phyloP scores from a whole-genome alignment of 805 yeast genomes.

The Wickerhamiella bombiphila region DNA sequence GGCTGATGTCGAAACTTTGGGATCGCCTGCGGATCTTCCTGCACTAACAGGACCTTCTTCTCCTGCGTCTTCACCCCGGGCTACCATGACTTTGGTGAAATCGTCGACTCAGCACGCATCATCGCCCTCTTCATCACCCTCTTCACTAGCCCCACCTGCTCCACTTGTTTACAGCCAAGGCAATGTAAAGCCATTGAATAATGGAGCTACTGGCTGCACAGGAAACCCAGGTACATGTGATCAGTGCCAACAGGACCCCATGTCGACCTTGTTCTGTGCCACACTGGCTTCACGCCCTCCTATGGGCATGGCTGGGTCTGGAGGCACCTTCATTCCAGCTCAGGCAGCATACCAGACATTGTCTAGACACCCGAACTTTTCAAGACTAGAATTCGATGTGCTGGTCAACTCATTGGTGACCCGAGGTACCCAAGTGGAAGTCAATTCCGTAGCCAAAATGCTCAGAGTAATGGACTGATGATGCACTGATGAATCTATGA shows the following conservation, averaged over 20 bases:
- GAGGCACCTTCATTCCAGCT: conserved; percentile 56
- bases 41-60: conserved; percentile 11
- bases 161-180: not conserved
- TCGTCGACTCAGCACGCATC: conserved; percentile 2
- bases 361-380: conserved; percentile 65
- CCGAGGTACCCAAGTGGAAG: conserved; percentile 81
- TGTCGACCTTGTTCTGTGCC: conserved; percentile 78
- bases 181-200: not conserved
- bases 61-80: conserved; percentile 3
- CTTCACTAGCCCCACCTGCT: not conserved
- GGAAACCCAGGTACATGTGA: conserved; percentile 80
- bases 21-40: conserved; percentile 13
- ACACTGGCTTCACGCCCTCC: conserved; percentile 45
- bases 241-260: conserved; percentile 74
- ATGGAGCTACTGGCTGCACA: conserved; percentile 36
- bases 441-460: conserved; percentile 76
- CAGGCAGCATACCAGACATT: conserved; percentile 82
- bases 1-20: conserved; percentile 17
- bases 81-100: conserved; percentile 32
- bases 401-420: conserved; percentile 64
- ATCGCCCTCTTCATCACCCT: conserved; percentile 4
- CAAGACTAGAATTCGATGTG: conserved; percentile 55
- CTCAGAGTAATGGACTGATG: conserved; percentile 54
- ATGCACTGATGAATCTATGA: not conserved
- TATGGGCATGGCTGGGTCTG: conserved; percentile 5